These are phyloP conservation scores for Maudiozyma bulderi DNA, from an alignment of 805 yeast genomes.

Conservation along the genomic window DNA sequence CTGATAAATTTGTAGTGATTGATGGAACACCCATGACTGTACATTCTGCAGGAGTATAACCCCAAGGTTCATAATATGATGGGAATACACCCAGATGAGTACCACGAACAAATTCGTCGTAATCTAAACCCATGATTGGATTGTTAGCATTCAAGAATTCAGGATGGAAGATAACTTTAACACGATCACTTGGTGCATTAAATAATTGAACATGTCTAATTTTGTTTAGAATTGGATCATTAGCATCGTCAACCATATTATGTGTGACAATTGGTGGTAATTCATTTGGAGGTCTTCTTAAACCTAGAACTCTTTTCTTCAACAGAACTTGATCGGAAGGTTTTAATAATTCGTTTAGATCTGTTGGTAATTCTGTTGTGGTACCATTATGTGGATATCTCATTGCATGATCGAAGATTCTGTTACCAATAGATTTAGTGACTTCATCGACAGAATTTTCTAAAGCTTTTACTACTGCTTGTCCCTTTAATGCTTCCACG, in stretches of 20 bases:
- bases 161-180: conserved; percentile 93
- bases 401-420: conserved; percentile 86
- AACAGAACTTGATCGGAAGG: conserved; percentile 81
- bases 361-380: conserved; percentile 60
- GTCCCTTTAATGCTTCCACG: conserved; percentile 90
- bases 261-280: conserved; percentile 95
- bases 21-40: conserved; percentile 99
- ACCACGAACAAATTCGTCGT: conserved; percentile 96
- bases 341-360: conserved; percentile 72
- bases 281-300: conserved; percentile 61
- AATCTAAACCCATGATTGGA: conserved; percentile 86
- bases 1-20: conserved; percentile 89
- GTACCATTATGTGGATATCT: conserved; percentile 41
- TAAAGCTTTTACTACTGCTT: conserved; percentile 87
- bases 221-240: conserved; percentile 85
- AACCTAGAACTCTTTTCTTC: conserved; percentile 86
- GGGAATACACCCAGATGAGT: conserved; percentile 98
- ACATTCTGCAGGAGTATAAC: conserved; percentile 98
- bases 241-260: conserved; percentile 87
- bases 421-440: conserved; percentile 73
- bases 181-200: conserved; percentile 83
- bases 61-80: conserved; percentile 98
- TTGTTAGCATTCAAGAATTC: conserved; percentile 91
- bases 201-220: conserved; percentile 86
- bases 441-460: conserved; percentile 85